A percentile compares a stretch with the other conserved stretches of the same genome.
phyloP scores from a whole-genome alignment of 495 filamentous ascomycete species.

The Collariella sp. region DNA sequence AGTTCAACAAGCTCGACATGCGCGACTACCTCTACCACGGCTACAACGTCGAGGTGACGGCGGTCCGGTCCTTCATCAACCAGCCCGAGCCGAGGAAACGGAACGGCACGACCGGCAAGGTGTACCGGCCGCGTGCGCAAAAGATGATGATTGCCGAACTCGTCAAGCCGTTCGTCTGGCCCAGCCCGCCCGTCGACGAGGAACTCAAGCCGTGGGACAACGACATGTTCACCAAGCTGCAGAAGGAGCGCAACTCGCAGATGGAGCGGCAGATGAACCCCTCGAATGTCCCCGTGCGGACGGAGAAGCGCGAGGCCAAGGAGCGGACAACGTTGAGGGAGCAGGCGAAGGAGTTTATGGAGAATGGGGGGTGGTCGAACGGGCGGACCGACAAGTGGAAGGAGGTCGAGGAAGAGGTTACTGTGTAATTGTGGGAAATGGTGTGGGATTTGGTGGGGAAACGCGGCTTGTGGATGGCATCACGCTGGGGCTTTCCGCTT shows the following conservation, averaged over 20 bases:
- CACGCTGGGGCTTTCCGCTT: neutral
- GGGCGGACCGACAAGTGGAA: slow-evolving; percentile 29
- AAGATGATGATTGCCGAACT: slow-evolving; percentile 93
- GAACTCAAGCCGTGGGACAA: slow-evolving; percentile 37
- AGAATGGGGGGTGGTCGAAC: slow-evolving; percentile 35
- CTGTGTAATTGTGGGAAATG: neutral
- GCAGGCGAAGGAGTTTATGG: slow-evolving; percentile 25
- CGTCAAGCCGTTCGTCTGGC: slow-evolving; percentile 76
- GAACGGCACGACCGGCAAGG: slow-evolving; percentile 34
- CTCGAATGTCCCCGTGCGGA: slow-evolving; percentile 24
- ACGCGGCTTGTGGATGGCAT: neutral
- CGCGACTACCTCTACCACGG: slow-evolving; percentile 76
- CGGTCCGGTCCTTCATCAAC: slow-evolving; percentile 71
- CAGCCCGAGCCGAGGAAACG: slow-evolving; percentile 50
- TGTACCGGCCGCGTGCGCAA: slow-evolving; percentile 52
- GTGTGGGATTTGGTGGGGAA: slow-evolving; percentile 13
- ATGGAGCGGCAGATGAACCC: slow-evolving; percentile 24
- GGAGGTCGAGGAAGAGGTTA: slow-evolving; percentile 20
- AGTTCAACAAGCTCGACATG: slow-evolving; percentile 84
- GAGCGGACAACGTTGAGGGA: slow-evolving; percentile 22
- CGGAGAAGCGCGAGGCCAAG: slow-evolving; percentile 8
- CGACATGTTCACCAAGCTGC: slow-evolving; percentile 20
- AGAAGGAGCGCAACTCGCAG: slow-evolving; percentile 36
- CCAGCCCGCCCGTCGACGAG: slow-evolving; percentile 46
- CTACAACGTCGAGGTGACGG: slow-evolving; percentile 59